phyloP scores from a whole-genome alignment of 2,329 filamentous ascomycete genomes.

The Nemania abortiva region DNA sequence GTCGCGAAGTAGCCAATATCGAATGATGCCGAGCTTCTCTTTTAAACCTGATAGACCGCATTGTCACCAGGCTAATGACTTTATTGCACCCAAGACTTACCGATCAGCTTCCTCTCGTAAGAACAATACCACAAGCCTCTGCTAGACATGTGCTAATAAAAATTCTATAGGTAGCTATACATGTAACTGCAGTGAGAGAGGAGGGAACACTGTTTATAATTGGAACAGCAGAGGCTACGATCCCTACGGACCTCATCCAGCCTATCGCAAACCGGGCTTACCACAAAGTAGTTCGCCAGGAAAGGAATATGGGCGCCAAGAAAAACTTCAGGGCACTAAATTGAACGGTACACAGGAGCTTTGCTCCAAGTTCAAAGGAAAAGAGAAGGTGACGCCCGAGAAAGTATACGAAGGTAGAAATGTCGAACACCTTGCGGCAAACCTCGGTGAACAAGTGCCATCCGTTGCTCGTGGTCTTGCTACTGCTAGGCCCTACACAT shows the following conservation, averaged over 20 bases:
- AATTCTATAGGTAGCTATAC: not conserved
- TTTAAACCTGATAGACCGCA: not conserved
- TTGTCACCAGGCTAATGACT: not conserved
- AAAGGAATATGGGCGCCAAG: not conserved
- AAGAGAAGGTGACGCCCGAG: not conserved
- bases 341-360: not conserved
- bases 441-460: not conserved
- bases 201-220: not conserved
- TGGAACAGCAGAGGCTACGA: conserved; percentile 10
- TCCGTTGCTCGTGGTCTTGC: no score
- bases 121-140: not conserved
- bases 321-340: not conserved
- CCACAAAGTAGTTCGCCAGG: not conserved
- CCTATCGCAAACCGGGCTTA: not conserved
- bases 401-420: not conserved
- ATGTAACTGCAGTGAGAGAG: not conserved
- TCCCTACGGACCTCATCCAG: not conserved
- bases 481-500: no score
- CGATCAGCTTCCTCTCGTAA: not conserved
- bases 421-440: not conserved
- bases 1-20: not conserved
- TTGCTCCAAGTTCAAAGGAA: not conserved
- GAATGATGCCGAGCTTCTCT: not conserved
- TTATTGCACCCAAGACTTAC: not conserved
- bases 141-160: not conserved